These are phyloP conservation scores for Alloascoidea africana DNA, from an alignment of 805 yeast species.

Conservation along the genomic window DNA sequence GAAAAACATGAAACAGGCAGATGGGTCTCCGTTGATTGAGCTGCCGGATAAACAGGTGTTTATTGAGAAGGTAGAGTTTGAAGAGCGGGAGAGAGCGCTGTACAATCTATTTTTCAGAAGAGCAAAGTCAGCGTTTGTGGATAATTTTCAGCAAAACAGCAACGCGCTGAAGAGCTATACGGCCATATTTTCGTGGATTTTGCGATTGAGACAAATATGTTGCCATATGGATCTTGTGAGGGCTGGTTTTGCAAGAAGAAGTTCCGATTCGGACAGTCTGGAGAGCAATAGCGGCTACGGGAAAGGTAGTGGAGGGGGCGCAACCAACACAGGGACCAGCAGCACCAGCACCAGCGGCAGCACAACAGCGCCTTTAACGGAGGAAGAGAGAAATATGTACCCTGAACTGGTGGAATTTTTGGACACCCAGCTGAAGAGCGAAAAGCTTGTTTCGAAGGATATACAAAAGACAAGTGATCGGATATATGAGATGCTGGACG, in stretches of 20 bases:
- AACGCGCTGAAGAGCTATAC: constrained; percentile 59
- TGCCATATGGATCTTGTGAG: constrained; percentile 65
- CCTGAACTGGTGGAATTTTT: not conserved
- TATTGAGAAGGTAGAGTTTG: constrained; percentile 53
- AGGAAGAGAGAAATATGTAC: not conserved
- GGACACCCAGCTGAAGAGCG: no score
- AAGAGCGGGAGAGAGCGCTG: constrained; percentile 45
- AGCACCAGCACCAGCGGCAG: constrained; percentile 3
- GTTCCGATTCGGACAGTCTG: constrained; percentile 5
- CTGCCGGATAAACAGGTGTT: constrained; percentile 65
- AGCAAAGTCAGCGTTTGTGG: constrained; percentile 33
- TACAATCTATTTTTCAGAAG: constrained; percentile 55
- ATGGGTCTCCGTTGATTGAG: constrained; percentile 62
- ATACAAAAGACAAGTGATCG: no score
- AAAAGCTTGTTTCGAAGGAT: no score
- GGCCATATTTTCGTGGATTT: constrained; percentile 65
- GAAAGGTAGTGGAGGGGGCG: constrained; percentile 7
- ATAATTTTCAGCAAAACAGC: constrained; percentile 27
- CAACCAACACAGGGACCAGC: constrained; percentile 13
- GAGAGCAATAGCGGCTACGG: constrained; percentile 7
- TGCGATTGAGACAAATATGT: constrained; percentile 77
- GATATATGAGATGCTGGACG: constrained; percentile 10
- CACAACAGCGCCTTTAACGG: not conserved
- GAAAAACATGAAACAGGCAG: constrained; percentile 59
- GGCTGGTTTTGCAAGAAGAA: constrained; percentile 31